A percentile compares a stretch with the other conserved stretches of the same genome.
Evolutionary conservation across 129 eudicot species (phyloP).

Genomic region (Solidago caesia): DNA sequence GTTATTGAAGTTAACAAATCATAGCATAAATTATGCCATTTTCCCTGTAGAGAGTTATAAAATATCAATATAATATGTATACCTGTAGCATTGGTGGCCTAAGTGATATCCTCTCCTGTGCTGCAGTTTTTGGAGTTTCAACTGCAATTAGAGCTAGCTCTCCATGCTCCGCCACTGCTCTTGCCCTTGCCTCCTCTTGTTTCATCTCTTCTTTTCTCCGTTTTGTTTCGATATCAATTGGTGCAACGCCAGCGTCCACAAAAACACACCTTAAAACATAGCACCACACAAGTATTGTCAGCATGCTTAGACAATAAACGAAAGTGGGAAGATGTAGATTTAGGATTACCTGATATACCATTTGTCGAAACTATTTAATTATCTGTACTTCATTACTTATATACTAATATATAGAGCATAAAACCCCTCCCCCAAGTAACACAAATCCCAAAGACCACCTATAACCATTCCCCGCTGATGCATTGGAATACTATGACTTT

Average conservation of each 20-base stretch:
- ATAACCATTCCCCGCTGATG: too few relatives aligned
- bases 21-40: conserved; percentile 17
- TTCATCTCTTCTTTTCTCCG: conserved; percentile 84
- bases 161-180: conserved; percentile 91
- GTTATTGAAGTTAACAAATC: conserved; percentile 3
- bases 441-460: too few relatives aligned
- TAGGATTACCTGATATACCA: too few relatives aligned
- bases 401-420: too few relatives aligned
- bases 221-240: conserved; percentile 84
- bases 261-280: conserved; percentile 66
- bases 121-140: conserved; percentile 64
- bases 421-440: too few relatives aligned
- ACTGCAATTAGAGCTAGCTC: conserved; percentile 90
- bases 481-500: too few relatives aligned
- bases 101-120: conserved; percentile 76
- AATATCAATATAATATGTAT: background rate
- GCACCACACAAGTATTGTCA: conserved; percentile 18
- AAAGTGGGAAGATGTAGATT: background rate
- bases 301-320: conserved; percentile 2
- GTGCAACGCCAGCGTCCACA: conserved; percentile 97
- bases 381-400: too few relatives aligned
- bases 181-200: conserved; percentile 71
- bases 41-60: background rate
- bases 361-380: too few relatives aligned
- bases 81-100: conserved; percentile 98